These are phyloP conservation scores for Cryphonectria radicalis DNA, from an alignment of 2,329 filamentous ascomycete genomes.

Conservation along the genomic window DNA sequence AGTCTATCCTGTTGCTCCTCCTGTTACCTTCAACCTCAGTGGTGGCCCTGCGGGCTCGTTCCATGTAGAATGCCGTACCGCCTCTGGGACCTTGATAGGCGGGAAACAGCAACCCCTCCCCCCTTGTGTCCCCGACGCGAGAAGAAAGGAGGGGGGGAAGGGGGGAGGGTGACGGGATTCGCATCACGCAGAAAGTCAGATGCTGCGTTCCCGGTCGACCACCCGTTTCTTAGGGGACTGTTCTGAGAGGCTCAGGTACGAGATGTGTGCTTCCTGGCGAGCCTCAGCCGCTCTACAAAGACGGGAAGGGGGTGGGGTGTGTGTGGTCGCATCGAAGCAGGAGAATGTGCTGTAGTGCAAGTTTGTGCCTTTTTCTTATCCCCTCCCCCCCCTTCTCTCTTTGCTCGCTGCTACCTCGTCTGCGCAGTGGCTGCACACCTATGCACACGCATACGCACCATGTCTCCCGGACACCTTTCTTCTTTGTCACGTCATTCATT, in stretches of 20 bases:
- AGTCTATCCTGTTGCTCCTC: not conserved
- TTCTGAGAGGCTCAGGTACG: slow-evolving; percentile 28
- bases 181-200: slow-evolving; percentile 18
- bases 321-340: slow-evolving; percentile 16
- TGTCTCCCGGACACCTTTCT: slow-evolving; percentile 6
- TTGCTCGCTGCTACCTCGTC: too few species aligned
- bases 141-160: not conserved
- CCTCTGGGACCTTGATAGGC: not conserved
- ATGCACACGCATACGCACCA: not conserved
- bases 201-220: slow-evolving; percentile 18
- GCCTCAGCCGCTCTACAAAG: slow-evolving; percentile 13
- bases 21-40: not conserved
- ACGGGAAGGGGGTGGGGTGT: not conserved
- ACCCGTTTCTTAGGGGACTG: not conserved
- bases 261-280: slow-evolving; percentile 16
- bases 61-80: not conserved
- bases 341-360: slow-evolving; percentile 22
- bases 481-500: slow-evolving; percentile 20
- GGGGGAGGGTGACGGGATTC: slow-evolving; percentile 9
- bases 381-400: too few species aligned
- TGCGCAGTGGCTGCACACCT: slow-evolving; percentile 5
- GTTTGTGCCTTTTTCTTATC: slow-evolving; percentile 20
- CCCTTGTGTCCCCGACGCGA: slow-evolving; percentile 19
- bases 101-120: not conserved
- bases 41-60: not conserved